phyloP scores from a whole-genome alignment of 129 eudicot species.

The Logfia minima region DNA sequence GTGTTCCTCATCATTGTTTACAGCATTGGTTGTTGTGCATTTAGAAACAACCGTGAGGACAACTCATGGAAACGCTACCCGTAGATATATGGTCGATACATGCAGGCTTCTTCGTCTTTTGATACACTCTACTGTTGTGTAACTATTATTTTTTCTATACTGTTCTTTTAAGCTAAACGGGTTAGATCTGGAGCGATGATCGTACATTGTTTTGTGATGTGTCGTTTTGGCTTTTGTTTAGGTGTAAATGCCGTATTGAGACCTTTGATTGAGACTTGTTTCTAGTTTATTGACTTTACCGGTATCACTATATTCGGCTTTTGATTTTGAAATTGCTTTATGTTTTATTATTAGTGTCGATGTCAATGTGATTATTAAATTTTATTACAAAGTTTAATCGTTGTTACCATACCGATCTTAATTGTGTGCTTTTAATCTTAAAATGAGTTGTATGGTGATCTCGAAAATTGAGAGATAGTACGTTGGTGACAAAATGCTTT shows the following conservation, averaged over 20 bases:
- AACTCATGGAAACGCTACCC: slow-evolving; percentile 69
- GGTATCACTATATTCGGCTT: background rate
- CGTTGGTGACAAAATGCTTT: too few species aligned
- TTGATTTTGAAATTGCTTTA: background rate
- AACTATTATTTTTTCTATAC: background rate
- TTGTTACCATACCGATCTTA: too few species aligned
- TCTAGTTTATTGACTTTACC: background rate
- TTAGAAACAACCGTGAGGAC: slow-evolving; percentile 78
- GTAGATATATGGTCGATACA: slow-evolving; percentile 27
- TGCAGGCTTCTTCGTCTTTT: background rate
- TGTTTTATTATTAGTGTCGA: background rate
- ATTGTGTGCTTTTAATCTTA: too few species aligned
- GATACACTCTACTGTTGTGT: background rate
- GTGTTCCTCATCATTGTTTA: slow-evolving; percentile 72
- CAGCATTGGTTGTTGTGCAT: slow-evolving; percentile 79
- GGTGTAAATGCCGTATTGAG: slow-evolving; percentile 3
- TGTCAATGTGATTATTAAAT: too few species aligned
- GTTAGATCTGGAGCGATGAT: background rate
- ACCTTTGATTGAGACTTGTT: background rate
- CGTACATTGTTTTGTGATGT: background rate
- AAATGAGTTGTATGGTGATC: too few species aligned
- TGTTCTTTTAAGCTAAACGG: background rate
- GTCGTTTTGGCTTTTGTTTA: background rate
- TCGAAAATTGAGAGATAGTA: too few species aligned
- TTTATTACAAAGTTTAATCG: too few species aligned